Evolutionary conservation across 352 stramenopile species (phyloP), one percentile per base, ranked within the genome.

Genomic region (Stephanocyclus meneghinianus): DNA sequence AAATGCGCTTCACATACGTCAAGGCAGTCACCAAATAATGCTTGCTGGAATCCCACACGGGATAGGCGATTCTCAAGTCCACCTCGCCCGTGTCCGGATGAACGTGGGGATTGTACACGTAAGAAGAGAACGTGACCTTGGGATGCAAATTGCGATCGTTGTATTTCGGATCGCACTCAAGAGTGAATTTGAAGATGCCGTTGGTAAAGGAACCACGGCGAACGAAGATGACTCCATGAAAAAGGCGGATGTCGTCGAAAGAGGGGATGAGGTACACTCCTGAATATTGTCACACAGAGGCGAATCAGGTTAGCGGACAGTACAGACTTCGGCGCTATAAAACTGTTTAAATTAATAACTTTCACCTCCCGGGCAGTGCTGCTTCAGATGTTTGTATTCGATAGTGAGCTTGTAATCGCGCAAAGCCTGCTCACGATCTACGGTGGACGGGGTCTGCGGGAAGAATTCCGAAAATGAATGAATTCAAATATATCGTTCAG

Each of bases 1-100:
- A 98, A 71, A 98, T 97, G 71, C 96, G 97, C 86, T 98, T 98
- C 53, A 98, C 85, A 87, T 97, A 98, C 1, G 96, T 98, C 47
- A 98, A 88, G 47, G 97, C 95, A 10, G 95, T 97, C 8, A 98
- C 94, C 85, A 98, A 95, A 87, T 97, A 98, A 81, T 98, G 95
- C 35, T 95, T 89, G 51, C 96, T 95, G 1, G 95, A 94, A 75
- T 98, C 94, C 96, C 96, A 98, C 61, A 93, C 89, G 0, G 95
- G 94, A 68, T 98, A 98, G 70, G 96, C 95, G 0, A 91, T 89
- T 74, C 91, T 93, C 32, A 98, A 77, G 80, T 98, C 95, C 32
- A 98, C 83, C 72, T 96, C 93, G 69, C 94, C 95, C 10, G 92
- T 97, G 70, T 95, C 85, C 10, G 91, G 86, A 80, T 96, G 88